A percentile compares a stretch with the other conserved stretches of the same genome.
Evolutionary conservation across 164 flowering plant genomes (phyloP).

Genomic region (Tinospora cordifolia): DNA sequence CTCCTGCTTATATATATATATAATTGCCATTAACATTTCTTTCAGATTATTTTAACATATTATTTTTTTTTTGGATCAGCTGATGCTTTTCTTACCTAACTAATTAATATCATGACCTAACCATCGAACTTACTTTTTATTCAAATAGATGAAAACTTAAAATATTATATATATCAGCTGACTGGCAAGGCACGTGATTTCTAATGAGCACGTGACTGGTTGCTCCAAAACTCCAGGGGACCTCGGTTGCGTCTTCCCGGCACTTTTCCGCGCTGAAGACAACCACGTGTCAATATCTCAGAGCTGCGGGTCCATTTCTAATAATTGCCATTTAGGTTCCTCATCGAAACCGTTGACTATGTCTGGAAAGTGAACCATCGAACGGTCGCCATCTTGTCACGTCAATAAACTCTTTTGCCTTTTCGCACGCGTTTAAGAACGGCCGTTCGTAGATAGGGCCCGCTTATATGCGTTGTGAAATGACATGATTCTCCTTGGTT

Average conservation of each 20-base stretch:
- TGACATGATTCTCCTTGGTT: neutral
- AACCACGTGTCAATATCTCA: neutral
- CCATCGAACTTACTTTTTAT: no score
- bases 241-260: neutral
- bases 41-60: no score
- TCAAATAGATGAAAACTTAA: no score
- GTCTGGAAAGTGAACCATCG: neutral
- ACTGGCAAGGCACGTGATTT: neutral
- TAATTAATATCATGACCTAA: no score
- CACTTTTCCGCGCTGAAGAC: neutral
- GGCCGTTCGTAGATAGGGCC: neutral
- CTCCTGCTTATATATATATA: no score
- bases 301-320: neutral
- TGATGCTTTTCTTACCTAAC: no score
- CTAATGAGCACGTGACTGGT: neutral
- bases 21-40: no score
- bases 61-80: no score
- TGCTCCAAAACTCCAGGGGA: neutral
- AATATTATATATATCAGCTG: no score
- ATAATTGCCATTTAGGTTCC: neutral
- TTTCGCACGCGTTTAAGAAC: neutral
- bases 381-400: constrained; percentile 8
- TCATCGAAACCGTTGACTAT: neutral
- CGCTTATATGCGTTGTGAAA: neutral
- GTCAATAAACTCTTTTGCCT: neutral